phyloP scores from a whole-genome alignment of 371 early-diverging fungal species.

The Rhizopus delemar region DNA sequence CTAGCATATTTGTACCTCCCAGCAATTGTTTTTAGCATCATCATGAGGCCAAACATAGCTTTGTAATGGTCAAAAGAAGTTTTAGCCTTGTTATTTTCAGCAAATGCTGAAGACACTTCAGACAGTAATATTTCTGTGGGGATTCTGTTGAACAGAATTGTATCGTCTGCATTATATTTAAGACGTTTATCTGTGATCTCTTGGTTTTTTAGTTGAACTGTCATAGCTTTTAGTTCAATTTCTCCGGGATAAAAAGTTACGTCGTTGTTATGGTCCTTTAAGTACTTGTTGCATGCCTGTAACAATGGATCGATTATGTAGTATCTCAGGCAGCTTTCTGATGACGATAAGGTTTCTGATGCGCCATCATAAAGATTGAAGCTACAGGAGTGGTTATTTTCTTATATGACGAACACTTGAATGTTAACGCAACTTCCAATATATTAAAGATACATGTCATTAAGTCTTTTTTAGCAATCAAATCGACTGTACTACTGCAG shows the following conservation, averaged over 20 bases:
- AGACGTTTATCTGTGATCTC: conserved; percentile 16
- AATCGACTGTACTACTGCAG: conserved; percentile 8
- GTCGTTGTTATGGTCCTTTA: conserved; percentile 5
- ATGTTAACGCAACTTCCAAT: conserved; percentile 17
- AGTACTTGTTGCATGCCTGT: conserved; percentile 15
- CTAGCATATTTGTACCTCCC: conserved; percentile 13
- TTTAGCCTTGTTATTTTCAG: conserved; percentile 13
- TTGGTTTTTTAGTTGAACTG: conserved; percentile 11
- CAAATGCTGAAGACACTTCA: conserved; percentile 23
- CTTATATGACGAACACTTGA: conserved; percentile 16
- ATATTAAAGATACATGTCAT: conserved; percentile 14
- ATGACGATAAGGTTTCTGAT: conserved; percentile 15
- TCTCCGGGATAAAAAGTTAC: conserved; percentile 14
- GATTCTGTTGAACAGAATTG: conserved; percentile 1
- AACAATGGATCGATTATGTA: conserved; percentile 11
- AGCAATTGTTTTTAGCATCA: conserved; percentile 15
- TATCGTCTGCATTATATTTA: conserved; percentile 12
- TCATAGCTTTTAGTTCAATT: conserved; percentile 17
- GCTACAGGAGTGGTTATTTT: conserved; percentile 13
- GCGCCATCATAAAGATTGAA: conserved; percentile 13
- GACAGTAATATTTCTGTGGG: conserved; percentile 13
- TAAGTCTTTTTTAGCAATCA: conserved; percentile 12
- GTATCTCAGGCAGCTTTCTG: conserved; percentile 15
- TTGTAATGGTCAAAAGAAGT: conserved; percentile 24
- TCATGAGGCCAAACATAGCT: conserved; percentile 18